Conservation (phyloP, 2,329 filamentous ascomycete species). For the Shiraia bambusicola region DNA sequence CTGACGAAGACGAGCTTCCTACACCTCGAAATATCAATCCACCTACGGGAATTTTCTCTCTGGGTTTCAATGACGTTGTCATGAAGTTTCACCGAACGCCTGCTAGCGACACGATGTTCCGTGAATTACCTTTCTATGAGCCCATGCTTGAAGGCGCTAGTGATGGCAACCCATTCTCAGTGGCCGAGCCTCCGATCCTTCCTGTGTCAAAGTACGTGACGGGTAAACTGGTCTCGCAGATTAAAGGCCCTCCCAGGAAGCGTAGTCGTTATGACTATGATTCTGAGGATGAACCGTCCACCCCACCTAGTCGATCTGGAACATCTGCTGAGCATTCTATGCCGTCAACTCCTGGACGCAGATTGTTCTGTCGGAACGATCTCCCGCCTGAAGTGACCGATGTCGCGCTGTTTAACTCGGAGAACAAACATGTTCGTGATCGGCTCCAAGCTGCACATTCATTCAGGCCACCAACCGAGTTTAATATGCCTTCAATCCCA, state of each 20-base stretch:
- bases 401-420: conserved; percentile 84
- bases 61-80: conserved; percentile 79
- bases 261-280: conserved; percentile 80
- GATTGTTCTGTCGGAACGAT: conserved; percentile 47
- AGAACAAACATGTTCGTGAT: conserved; percentile 87
- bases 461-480: conserved; percentile 89
- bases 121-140: conserved; percentile 79
- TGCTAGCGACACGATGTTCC: conserved; percentile 72
- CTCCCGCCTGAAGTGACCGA: conserved; percentile 70
- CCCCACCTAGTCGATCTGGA: conserved; percentile 41
- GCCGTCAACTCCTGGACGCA: conserved; percentile 43
- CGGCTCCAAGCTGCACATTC: conserved; percentile 87
- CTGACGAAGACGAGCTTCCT: conserved; percentile 44
- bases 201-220: conserved; percentile 86
- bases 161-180: conserved; percentile 36
- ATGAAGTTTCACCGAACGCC: conserved; percentile 75
- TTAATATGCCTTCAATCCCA: conserved; percentile 81
- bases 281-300: conserved; percentile 63
- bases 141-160: conserved; percentile 34
- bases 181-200: conserved; percentile 60
- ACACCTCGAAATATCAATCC: conserved; percentile 51
- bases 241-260: conserved; percentile 68
- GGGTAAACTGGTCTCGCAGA: conserved; percentile 71
- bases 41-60: conserved; percentile 78
- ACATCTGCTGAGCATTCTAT: conserved; percentile 47